These are phyloP conservation scores for Hansenula anomala DNA, from an alignment of 1,139 yeast species.

Conservation along the genomic window DNA sequence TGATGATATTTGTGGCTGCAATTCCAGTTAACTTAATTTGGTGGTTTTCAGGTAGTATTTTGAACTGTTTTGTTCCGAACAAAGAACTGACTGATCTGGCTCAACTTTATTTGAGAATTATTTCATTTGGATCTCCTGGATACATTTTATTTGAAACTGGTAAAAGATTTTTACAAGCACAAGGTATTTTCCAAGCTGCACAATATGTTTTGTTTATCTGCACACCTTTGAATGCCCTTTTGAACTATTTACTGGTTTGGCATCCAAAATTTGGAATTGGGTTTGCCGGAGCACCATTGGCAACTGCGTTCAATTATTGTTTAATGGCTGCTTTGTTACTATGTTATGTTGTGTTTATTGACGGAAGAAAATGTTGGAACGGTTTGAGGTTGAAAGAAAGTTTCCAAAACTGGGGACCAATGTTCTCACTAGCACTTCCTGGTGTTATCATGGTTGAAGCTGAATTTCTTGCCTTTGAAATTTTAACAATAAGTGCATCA, in stretches of 20 bases:
- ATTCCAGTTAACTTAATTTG: slow-evolving; percentile 29
- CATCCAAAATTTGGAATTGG: slow-evolving; percentile 29
- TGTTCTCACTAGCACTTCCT: slow-evolving; percentile 33
- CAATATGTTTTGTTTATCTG: slow-evolving; percentile 34
- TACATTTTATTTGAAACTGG: slow-evolving; percentile 37
- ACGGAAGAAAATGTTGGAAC: slow-evolving; percentile 43
- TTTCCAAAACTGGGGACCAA: slow-evolving; percentile 30
- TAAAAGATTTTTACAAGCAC: slow-evolving; percentile 38
- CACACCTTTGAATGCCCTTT: slow-evolving; percentile 32
- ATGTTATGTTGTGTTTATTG: slow-evolving; percentile 25
- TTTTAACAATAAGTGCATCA: slow-evolving; percentile 35
- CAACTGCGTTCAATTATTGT: slow-evolving; percentile 34
- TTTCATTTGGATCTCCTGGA: slow-evolving; percentile 35
- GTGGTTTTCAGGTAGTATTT: slow-evolving; percentile 29
- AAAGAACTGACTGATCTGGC: slow-evolving; percentile 45
- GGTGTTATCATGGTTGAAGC: slow-evolving; percentile 40
- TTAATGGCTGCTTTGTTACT: slow-evolving; percentile 29
- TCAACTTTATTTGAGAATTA: slow-evolving; percentile 32
- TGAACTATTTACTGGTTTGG: slow-evolving; percentile 34
- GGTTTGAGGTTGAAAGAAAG: slow-evolving; percentile 27
- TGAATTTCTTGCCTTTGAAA: slow-evolving; percentile 39
- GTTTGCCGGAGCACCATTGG: slow-evolving; percentile 37
- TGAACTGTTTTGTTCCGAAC: slow-evolving; percentile 22
- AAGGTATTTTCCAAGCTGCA: slow-evolving; percentile 36
- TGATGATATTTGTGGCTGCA: slow-evolving; percentile 27